Percentiles rank a stretch among this genome's conserved stretches.
Conservation (phyloP, 805 yeast genomes). For the Kregervanrija pseudodelftensis region DNA sequence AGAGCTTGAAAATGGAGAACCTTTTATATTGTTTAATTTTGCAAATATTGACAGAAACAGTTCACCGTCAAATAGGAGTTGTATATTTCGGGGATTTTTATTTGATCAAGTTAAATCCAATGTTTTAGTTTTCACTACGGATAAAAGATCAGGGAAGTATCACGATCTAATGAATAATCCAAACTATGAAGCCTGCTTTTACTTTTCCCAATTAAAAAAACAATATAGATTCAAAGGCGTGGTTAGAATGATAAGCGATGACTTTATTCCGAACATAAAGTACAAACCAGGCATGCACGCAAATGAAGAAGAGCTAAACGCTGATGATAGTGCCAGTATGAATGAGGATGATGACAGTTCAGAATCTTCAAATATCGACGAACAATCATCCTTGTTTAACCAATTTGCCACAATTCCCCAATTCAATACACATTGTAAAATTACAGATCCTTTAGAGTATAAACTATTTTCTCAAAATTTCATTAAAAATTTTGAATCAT, state of each 20-base stretch:
- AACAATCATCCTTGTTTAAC: conserved; percentile 5
- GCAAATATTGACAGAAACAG: conserved; percentile 55
- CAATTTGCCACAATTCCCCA: conserved; percentile 7
- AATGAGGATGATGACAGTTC: background rate
- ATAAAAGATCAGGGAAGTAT: conserved; percentile 59
- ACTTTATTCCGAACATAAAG: conserved; percentile 17
- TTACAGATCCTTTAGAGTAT: conserved; percentile 11
- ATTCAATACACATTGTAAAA: conserved; percentile 1
- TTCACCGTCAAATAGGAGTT: conserved; percentile 59
- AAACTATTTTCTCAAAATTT: conserved; percentile 15
- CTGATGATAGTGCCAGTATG: background rate
- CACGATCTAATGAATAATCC: conserved; percentile 44
- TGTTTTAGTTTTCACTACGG: conserved; percentile 64
- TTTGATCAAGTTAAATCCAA: conserved; percentile 64
- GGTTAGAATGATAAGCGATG: conserved; percentile 39
- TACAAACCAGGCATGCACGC: background rate
- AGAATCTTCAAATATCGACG: conserved; percentile 9
- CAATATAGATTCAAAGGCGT: conserved; percentile 71
- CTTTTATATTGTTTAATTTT: conserved; percentile 57
- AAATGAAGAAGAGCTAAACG: background rate
- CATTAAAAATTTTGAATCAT: conserved; percentile 8
- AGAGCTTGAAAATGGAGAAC: conserved; percentile 33
- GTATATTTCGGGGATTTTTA: conserved; percentile 67
- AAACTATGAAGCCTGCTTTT: conserved; percentile 69
- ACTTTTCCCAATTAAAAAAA: conserved; percentile 52